Conservation (phyloP, 1,139 yeast genomes). For the Sugiyamaella japonica region DNA sequence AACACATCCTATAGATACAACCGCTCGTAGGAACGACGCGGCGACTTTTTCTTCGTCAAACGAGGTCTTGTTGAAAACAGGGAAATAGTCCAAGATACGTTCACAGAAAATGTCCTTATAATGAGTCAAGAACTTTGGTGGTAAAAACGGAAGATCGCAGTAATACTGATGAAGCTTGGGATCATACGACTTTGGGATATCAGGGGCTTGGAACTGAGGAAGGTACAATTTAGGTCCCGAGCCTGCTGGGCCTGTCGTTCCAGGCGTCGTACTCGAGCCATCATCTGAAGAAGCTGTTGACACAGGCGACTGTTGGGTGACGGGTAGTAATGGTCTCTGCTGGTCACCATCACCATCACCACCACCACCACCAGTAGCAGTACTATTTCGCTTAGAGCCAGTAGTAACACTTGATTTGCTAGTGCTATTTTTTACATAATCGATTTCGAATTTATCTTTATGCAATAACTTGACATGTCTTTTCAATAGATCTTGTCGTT, state of each 20-base stretch:
- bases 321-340: not conserved
- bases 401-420: not conserved
- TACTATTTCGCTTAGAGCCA: not conserved
- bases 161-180: constrained; percentile 22
- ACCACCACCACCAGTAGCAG: not conserved
- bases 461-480: constrained; percentile 19
- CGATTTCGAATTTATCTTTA: constrained; percentile 18
- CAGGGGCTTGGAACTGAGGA: constrained; percentile 20
- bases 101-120: constrained; percentile 21
- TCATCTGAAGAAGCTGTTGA: constrained; percentile 2
- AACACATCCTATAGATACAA: constrained; percentile 20
- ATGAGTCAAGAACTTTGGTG: constrained; percentile 20
- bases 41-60: constrained; percentile 20
- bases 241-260: not conserved
- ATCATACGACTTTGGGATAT: constrained; percentile 20
- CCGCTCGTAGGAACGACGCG: constrained; percentile 17
- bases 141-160: constrained; percentile 20
- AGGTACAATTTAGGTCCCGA: constrained; percentile 3
- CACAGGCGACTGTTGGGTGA: constrained; percentile 4
- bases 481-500: constrained; percentile 19
- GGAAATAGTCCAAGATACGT: constrained; percentile 15
- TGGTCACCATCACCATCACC: not conserved
- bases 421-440: constrained; percentile 14
- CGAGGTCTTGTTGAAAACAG: constrained; percentile 11
- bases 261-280: not conserved